Evolutionary conservation across 345 rosid species (phyloP), one percentile per base, ranked within the genome.

Genomic region (Salix koriyanagi): DNA sequence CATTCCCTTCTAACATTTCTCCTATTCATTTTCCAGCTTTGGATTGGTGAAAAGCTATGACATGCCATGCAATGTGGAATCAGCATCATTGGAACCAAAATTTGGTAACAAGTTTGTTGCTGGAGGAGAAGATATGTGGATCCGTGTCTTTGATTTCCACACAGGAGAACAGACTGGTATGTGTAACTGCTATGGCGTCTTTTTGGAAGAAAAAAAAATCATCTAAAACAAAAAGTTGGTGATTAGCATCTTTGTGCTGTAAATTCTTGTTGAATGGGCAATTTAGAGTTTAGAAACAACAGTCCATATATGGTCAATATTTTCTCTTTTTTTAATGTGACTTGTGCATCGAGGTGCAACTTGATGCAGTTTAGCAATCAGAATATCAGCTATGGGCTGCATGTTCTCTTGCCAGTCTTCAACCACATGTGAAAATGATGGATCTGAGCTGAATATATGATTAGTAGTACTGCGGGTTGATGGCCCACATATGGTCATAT

Each of bases 41-140:
- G 98, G 96, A 42, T 78, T 93, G 84, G 89, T 95, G 77, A 93
- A 95, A 90, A 89, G 94, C 88, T 90, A 93, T 83, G 80, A 80
- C 70, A 93, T 95, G 99, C 96, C 99, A 56, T 87, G 98, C 89
- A 84, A 80, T 62, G 83, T 86, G 67, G 95, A 92, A 73, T 93
- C 97, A 77, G 93, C 91, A 6, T 94, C 97, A 0, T 56, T 94
- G 84, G 98, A 94, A 79, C 94, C 97, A 6, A 92, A 86, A 79
- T 71, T 80, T 79, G 98, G 98, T 15, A 91, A 86, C 69, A 94
- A 90, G 86, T 92, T 94, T 77, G 86, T 91, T 73, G 92, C 94
- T 71, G 97, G 97, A 60, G 95, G 98, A 85, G 98, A 94, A 80
- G 94, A 91, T 78, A 91, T 94, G 97, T 94, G 95, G 98, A 84